These are phyloP conservation scores for Fusarium sp. DNA, from an alignment of 2,329 filamentous ascomycete genomes.

Conservation along the genomic window DNA sequence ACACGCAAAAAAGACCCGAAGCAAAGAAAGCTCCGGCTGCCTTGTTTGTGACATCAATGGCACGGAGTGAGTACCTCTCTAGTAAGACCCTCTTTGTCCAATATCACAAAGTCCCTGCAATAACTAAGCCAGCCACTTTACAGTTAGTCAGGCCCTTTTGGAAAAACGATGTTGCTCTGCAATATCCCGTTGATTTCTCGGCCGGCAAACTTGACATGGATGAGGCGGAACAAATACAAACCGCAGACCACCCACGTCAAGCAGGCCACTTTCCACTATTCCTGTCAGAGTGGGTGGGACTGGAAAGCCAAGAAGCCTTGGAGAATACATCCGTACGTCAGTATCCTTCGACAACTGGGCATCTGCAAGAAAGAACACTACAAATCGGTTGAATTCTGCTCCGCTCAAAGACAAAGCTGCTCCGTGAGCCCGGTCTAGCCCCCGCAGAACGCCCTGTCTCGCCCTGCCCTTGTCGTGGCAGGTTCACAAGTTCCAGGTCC, in stretches of 20 bases:
- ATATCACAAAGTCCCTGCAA: background rate
- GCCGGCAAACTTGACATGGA: background rate
- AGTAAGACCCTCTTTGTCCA: background rate
- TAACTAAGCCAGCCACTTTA: background rate
- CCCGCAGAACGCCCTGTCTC: slow-evolving; percentile 18
- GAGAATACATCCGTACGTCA: background rate
- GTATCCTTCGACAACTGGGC: background rate
- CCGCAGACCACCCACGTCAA: background rate
- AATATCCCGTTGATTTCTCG: background rate
- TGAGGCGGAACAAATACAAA: slow-evolving; percentile 1
- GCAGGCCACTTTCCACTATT: slow-evolving; percentile 6
- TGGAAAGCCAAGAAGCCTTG: background rate
- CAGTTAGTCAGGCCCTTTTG: background rate
- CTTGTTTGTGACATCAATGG: background rate
- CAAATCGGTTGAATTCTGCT: background rate
- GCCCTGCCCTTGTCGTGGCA: background rate
- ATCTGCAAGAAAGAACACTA: background rate
- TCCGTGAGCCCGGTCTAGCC: background rate
- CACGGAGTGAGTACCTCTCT: background rate
- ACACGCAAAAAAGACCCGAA: background rate
- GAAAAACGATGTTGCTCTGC: slow-evolving; percentile 1
- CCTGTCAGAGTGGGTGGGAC: background rate
- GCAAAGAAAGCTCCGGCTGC: background rate
- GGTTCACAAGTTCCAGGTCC: background rate
- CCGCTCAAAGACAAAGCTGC: background rate